These are phyloP conservation scores for Suillus paluster DNA, from an alignment of 768 basidiomycete species.

Conservation along the genomic window DNA sequence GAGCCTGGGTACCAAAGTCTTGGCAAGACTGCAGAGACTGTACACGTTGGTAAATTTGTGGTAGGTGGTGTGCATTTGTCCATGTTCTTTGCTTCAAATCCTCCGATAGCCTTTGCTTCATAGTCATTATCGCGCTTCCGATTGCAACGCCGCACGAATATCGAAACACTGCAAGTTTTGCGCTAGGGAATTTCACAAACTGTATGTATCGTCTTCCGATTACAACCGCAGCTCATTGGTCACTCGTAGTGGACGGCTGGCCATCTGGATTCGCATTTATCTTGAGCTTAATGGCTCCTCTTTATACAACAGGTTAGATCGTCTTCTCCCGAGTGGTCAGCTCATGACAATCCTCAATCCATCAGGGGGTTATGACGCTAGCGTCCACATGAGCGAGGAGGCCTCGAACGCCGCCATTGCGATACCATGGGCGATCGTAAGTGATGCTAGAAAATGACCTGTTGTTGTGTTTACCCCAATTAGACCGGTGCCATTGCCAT, in stretches of 20 bases:
- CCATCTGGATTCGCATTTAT: conserved; percentile 50
- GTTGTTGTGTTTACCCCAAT: too few relatives aligned
- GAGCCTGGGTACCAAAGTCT: conserved; percentile 61
- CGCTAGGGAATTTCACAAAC: conserved; percentile 43
- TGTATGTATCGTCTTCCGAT: conserved; percentile 16
- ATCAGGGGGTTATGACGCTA: conserved; percentile 47
- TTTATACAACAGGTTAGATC: conserved; percentile 39
- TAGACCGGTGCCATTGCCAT: conserved; percentile 51
- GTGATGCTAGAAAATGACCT: background rate
- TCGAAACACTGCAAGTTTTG: conserved; percentile 42
- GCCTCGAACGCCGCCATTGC: conserved; percentile 56
- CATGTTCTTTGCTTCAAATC: too few relatives aligned
- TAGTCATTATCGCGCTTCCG: conserved; percentile 46
- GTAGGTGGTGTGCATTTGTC: too few relatives aligned
- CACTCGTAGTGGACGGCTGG: conserved; percentile 39
- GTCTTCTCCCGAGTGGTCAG: background rate
- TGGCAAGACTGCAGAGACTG: conserved; percentile 53
- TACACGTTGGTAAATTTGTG: too few relatives aligned
- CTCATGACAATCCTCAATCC: conserved; percentile 21
- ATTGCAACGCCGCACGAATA: conserved; percentile 37
- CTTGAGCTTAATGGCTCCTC: conserved; percentile 41
- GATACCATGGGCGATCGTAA: conserved; percentile 38
- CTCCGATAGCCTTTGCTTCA: conserved; percentile 11
- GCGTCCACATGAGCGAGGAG: conserved; percentile 73
- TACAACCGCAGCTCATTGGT: too few relatives aligned